Percentiles rank a stretch among this genome's conserved stretches.
These are phyloP conservation scores for Hippophae tibetana DNA, from an alignment of 306 rosid species.

Conservation along the genomic window DNA sequence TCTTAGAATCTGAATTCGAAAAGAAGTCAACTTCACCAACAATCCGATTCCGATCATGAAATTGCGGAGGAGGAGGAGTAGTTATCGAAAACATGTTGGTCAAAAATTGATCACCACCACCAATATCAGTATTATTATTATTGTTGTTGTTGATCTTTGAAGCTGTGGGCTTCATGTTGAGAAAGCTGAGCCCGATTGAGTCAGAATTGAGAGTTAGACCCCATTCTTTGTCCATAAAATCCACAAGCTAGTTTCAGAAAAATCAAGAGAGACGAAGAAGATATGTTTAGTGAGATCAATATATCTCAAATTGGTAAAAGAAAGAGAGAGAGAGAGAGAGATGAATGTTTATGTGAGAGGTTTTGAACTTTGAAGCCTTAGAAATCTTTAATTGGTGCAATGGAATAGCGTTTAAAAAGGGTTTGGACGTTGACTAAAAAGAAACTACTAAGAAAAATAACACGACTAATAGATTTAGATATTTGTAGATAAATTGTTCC, in stretches of 20 bases:
- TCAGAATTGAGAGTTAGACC: slow-evolving; percentile 65
- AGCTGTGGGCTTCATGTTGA: slow-evolving; percentile 25
- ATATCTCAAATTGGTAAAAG: background rate
- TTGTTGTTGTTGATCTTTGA: slow-evolving; percentile 3
- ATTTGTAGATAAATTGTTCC: slow-evolving; percentile 15
- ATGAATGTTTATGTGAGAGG: background rate
- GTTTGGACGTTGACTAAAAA: slow-evolving; percentile 32
- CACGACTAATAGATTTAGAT: background rate
- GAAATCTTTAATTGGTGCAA: slow-evolving; percentile 53
- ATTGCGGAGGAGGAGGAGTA: background rate
- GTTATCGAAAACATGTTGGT: background rate
- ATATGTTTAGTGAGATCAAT: background rate
- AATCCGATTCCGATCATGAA: too few species aligned
- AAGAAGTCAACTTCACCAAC: too few species aligned
- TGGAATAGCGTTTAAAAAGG: slow-evolving; percentile 60
- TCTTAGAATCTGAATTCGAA: slow-evolving; percentile 45
- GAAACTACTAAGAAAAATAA: background rate
- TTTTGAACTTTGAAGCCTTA: slow-evolving; percentile 25
- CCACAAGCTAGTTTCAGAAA: background rate
- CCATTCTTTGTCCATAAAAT: slow-evolving; percentile 91
- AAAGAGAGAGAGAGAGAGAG: background rate
- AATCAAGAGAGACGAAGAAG: background rate
- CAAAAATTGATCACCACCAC: too few species aligned
- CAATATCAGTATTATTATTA: background rate
- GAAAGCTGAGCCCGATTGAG: slow-evolving; percentile 24